These are phyloP conservation scores for Passiflora organensis DNA, from an alignment of 345 rosid species.

Conservation along the genomic window DNA sequence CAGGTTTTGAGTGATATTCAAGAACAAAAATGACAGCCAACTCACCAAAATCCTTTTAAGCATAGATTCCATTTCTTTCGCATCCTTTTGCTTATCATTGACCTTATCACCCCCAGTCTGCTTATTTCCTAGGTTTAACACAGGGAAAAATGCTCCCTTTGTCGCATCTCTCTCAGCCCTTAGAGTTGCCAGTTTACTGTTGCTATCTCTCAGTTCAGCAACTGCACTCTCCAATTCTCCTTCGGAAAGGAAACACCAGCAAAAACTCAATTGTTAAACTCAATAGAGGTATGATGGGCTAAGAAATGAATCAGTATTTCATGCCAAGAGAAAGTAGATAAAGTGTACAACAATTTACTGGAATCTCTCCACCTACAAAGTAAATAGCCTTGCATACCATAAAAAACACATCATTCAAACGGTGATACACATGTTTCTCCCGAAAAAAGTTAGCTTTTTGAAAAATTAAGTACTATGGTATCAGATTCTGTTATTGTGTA, in stretches of 20 bases:
- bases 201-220: slow-evolving; percentile 59
- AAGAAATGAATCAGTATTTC: slow-evolving; percentile 3
- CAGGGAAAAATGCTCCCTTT: slow-evolving; percentile 68
- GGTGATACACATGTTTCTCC: too few species aligned
- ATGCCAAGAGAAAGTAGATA: not conserved
- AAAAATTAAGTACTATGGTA: too few species aligned
- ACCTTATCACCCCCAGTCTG: slow-evolving; percentile 51
- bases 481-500: too few species aligned
- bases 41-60: slow-evolving; percentile 65
- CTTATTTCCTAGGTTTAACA: slow-evolving; percentile 58
- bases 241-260: slow-evolving; percentile 32
- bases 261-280: not conserved
- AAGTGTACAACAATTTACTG: too few species aligned
- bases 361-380: too few species aligned
- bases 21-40: slow-evolving; percentile 11
- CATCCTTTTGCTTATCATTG: slow-evolving; percentile 66
- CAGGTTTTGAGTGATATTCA: slow-evolving; percentile 16
- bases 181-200: slow-evolving; percentile 58
- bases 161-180: slow-evolving; percentile 83
- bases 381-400: too few species aligned
- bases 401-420: too few species aligned
- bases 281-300: too few species aligned
- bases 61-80: slow-evolving; percentile 67
- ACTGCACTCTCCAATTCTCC: slow-evolving; percentile 69
- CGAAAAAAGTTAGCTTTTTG: too few species aligned